Conservation (phyloP, 2,329 filamentous ascomycete species). For the Pseudogymnoascus sp. region DNA sequence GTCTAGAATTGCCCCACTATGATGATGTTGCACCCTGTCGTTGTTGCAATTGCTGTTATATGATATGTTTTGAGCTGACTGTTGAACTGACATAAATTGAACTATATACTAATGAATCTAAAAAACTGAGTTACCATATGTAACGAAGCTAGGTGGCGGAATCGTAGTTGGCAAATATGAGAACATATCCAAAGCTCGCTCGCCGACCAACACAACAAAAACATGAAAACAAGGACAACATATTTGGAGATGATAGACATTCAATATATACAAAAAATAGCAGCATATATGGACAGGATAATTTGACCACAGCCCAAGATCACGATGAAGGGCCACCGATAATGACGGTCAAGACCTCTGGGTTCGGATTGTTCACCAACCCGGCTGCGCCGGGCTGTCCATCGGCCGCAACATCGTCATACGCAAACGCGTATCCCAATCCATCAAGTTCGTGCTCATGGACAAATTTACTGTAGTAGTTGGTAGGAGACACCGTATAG, state of each 20-base stretch:
- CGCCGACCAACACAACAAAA: background rate
- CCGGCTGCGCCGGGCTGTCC: conserved; percentile 53
- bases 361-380: conserved; percentile 45
- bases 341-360: background rate
- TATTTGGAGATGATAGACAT: background rate
- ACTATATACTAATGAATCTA: background rate
- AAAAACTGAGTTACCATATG: background rate
- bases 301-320: background rate
- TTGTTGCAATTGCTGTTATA: background rate
- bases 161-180: background rate
- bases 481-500: conserved; percentile 49
- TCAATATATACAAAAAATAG: conserved; percentile 5
- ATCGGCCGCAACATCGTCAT: conserved; percentile 59
- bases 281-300: background rate
- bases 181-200: background rate
- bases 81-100: background rate
- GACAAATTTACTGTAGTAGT: conserved; percentile 60
- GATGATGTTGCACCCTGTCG: background rate
- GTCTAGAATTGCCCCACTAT: background rate
- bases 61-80: background rate
- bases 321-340: background rate
- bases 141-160: background rate
- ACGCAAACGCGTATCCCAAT: conserved; percentile 63
- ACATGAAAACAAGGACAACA: background rate
- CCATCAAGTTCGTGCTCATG: conserved; percentile 53